Evolutionary conservation across 345 rosid species (phyloP).

Genomic region (Orychophragmus violaceus): DNA sequence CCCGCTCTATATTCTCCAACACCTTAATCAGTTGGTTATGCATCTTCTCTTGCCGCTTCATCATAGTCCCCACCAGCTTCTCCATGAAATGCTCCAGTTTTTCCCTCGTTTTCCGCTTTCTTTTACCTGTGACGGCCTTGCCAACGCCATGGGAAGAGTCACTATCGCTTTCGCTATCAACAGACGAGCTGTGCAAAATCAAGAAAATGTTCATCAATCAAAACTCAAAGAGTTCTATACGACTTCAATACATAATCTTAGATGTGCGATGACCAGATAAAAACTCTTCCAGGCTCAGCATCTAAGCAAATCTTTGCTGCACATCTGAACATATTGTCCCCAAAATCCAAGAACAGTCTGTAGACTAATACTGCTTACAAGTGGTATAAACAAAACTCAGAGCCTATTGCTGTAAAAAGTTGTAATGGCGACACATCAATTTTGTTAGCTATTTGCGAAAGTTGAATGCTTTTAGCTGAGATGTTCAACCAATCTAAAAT

Average conservation of each 20-base stretch:
- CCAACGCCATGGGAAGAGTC: constrained; percentile 22
- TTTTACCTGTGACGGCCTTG: constrained; percentile 36
- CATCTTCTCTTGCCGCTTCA: constrained; percentile 81
- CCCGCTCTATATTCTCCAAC: constrained; percentile 61
- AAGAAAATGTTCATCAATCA: constrained; percentile 5
- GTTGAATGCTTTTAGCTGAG: neutral
- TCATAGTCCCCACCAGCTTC: constrained; percentile 44
- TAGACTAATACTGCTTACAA: neutral
- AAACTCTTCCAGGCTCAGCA: neutral
- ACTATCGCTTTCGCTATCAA: constrained; percentile 33
- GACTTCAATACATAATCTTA: neutral
- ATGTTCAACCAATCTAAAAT: neutral
- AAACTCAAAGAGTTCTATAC: neutral
- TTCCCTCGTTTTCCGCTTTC: constrained; percentile 47
- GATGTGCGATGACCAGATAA: neutral
- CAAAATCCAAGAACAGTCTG: neutral
- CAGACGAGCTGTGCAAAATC: constrained; percentile 46
- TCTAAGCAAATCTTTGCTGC: neutral
- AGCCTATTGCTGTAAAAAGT: neutral
- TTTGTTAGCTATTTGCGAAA: constrained; percentile 1
- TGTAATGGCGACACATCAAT: neutral
- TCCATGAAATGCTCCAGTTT: constrained; percentile 47
- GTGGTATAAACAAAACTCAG: constrained; percentile 2
- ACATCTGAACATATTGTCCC: neutral
- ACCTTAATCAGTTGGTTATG: constrained; percentile 56